phyloP scores from a whole-genome alignment of 495 filamentous ascomycete genomes.

The Massariosphaeria phaeospora region DNA sequence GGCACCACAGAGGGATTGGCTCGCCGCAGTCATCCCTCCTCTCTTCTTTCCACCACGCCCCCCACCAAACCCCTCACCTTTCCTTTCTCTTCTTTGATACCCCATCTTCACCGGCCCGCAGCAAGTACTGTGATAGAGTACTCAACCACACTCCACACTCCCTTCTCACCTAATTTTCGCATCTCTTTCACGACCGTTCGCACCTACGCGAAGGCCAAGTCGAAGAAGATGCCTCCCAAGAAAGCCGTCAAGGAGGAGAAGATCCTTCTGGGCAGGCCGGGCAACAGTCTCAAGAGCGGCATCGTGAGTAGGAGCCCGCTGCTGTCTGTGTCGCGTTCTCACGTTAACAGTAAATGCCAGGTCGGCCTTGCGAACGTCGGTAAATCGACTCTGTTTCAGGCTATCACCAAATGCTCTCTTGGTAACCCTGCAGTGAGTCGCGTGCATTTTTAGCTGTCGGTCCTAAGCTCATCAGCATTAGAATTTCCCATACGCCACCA shows the following conservation, averaged over 20 bases:
- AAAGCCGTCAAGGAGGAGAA: slow-evolving; percentile 67
- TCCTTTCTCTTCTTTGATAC: slow-evolving; percentile 55
- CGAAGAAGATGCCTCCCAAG: slow-evolving; percentile 69
- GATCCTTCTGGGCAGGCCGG: slow-evolving; percentile 84
- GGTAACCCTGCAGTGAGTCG: slow-evolving; percentile 87
- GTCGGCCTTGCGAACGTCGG: slow-evolving; percentile 99
- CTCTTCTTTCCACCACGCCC: slow-evolving; percentile 43
- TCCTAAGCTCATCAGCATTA: slow-evolving; percentile 36
- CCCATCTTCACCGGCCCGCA: slow-evolving; percentile 46
- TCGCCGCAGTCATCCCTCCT: slow-evolving; percentile 33
- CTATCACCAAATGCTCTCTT: slow-evolving; percentile 94
- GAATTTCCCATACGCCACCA: slow-evolving; percentile 99
- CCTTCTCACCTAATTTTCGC: slow-evolving; percentile 2
- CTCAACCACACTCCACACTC: slow-evolving; percentile 14
- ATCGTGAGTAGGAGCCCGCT: slow-evolving; percentile 74
- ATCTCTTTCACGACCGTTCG: slow-evolving; percentile 37
- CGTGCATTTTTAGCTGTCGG: neutral
- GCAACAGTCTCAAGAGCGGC: slow-evolving; percentile 98
- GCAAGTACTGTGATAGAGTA: slow-evolving; percentile 56
- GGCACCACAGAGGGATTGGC: slow-evolving; percentile 14
- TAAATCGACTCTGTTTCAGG: slow-evolving; percentile 99
- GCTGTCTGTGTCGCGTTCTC: slow-evolving; percentile 25
- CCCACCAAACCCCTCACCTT: slow-evolving; percentile 39
- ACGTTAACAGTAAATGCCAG: slow-evolving; percentile 47
- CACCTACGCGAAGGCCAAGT: slow-evolving; percentile 42